phyloP scores from a whole-genome alignment of 2,329 filamentous ascomycete species.

The Elsinoe batatas region DNA sequence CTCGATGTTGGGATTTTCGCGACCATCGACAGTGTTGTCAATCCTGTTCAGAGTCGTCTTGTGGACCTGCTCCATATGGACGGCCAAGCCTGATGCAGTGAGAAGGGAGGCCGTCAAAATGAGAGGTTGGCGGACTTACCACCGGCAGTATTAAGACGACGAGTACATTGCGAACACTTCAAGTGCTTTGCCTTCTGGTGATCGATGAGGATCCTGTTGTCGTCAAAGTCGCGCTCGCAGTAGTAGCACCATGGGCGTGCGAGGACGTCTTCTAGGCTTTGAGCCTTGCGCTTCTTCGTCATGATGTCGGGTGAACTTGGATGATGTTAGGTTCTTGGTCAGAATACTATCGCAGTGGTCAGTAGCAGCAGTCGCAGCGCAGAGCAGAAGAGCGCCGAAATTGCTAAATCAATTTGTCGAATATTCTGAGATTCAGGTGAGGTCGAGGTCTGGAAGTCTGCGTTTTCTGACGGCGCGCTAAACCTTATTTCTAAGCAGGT shows the following conservation, averaged over 20 bases:
- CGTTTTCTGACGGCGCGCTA: too few species aligned
- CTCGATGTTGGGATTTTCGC: constrained; percentile 78
- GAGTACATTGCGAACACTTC: constrained; percentile 85
- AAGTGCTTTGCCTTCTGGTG: constrained; percentile 99
- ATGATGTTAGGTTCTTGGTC: too few species aligned
- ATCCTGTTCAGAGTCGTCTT: constrained; percentile 82
- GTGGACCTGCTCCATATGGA: constrained; percentile 98
- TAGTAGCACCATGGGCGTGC: constrained; percentile 95
- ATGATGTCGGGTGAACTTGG: constrained; percentile 35
- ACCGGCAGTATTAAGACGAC: constrained; percentile 86
- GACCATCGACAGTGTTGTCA: constrained; percentile 83
- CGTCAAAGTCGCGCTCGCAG: constrained; percentile 98
- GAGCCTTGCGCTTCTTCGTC: constrained; percentile 80
- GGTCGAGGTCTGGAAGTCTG: too few species aligned
- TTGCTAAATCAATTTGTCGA: too few species aligned
- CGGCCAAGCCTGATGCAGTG: constrained; percentile 60
- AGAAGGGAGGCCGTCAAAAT: background rate
- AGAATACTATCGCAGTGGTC: too few species aligned
- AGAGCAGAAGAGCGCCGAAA: background rate
- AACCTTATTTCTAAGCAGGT: too few species aligned
- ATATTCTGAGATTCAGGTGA: too few species aligned
- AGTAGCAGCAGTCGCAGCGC: background rate
- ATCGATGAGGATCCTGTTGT: constrained; percentile 88
- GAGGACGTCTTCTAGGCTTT: constrained; percentile 80
- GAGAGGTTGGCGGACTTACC: constrained; percentile 46